Evolutionary conservation across 1,284 basidiomycete genomes (phyloP).

Genomic region (Rhodofomes roseus): DNA sequence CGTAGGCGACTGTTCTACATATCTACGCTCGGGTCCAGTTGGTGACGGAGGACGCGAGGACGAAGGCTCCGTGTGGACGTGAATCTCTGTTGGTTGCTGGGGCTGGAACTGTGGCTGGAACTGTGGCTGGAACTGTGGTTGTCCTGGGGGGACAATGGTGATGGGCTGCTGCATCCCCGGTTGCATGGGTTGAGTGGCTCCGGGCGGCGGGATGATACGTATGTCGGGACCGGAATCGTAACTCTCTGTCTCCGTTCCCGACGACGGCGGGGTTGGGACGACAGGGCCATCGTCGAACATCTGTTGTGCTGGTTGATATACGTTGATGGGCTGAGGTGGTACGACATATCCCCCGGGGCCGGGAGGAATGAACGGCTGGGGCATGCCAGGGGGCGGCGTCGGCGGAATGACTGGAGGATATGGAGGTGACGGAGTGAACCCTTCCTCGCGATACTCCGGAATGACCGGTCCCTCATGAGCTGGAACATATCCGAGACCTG

Average conservation of each 20-base stretch:
- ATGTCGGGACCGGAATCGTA: neutral
- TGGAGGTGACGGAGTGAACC: neutral
- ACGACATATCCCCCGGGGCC: neutral
- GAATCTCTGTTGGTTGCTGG: neutral
- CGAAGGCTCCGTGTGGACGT: neutral
- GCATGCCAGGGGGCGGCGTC: neutral
- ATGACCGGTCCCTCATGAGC: slow-evolving; percentile 20
- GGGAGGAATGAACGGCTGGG: neutral
- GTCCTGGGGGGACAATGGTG: neutral
- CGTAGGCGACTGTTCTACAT: neutral
- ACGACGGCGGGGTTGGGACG: neutral
- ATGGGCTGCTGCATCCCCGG: neutral
- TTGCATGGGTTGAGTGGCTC: neutral
- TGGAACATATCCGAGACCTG: neutral
- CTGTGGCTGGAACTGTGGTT: too few species aligned
- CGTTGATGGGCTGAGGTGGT: neutral
- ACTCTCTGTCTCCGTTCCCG: neutral
- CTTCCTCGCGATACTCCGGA: slow-evolving; percentile 13
- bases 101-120: too few species aligned
- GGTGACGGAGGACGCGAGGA: neutral
- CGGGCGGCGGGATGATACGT: neutral
- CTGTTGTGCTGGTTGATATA: neutral
- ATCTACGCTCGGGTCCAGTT: neutral
- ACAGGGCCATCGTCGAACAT: neutral
- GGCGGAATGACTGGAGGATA: slow-evolving; percentile 16